phyloP scores from a whole-genome alignment of 73 alveolate species.

The Symbiodinium natans region DNA sequence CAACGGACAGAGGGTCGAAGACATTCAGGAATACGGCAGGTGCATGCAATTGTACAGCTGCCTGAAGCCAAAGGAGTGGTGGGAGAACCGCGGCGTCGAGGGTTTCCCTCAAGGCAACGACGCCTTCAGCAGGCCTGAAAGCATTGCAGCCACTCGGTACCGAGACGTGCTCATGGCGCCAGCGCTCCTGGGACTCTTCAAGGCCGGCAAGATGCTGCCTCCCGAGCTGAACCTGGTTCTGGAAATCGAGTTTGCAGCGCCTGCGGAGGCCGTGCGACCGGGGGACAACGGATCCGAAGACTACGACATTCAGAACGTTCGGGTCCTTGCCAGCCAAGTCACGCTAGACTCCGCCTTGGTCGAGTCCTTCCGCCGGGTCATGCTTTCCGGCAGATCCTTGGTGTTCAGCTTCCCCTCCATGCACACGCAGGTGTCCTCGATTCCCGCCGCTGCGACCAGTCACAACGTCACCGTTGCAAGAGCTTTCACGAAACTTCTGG shows the following conservation, averaged over 20 bases:
- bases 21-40: background rate
- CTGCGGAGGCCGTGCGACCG: background rate
- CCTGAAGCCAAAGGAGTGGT: background rate
- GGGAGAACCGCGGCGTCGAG: background rate
- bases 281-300: background rate
- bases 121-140: background rate
- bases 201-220: background rate
- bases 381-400: background rate
- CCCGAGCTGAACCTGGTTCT: background rate
- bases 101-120: background rate
- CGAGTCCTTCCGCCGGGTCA: background rate
- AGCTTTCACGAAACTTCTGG: background rate
- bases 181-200: background rate
- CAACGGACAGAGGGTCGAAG: background rate
- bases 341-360: background rate
- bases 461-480: background rate
- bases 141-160: background rate
- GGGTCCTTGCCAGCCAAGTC: background rate
- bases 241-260: background rate
- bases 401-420: background rate
- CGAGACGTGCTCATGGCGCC: background rate
- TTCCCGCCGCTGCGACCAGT: background rate
- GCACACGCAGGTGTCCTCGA: background rate
- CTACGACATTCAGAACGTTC: background rate
- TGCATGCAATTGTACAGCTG: background rate